A percentile compares a stretch with the other conserved stretches of the same genome.
Conservation (phyloP, 2,329 filamentous ascomycete species). For the Tolypocladium tundrense region DNA sequence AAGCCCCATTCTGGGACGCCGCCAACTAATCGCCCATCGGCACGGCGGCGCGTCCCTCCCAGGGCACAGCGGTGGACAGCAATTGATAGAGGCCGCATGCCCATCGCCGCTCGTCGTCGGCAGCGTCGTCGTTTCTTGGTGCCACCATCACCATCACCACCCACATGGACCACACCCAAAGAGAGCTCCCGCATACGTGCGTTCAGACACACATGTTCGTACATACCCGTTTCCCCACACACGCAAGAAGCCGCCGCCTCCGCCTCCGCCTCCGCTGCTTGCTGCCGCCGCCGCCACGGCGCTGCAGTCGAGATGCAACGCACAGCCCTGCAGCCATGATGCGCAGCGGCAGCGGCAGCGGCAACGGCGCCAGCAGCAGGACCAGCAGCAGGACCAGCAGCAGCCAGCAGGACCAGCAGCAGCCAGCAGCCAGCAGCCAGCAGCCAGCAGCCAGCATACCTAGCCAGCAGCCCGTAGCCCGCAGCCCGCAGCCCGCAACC, state of each 20-base stretch:
- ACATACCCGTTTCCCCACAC: neutral
- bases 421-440: neutral
- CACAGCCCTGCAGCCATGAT: conserved; percentile 4
- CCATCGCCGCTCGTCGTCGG: neutral
- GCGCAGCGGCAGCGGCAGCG: neutral
- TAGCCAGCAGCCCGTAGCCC: too few species aligned
- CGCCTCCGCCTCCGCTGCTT: neutral
- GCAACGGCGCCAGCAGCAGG: neutral
- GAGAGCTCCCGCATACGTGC: neutral
- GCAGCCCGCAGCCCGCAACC: neutral
- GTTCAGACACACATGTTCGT: neutral
- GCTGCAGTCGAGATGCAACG: neutral
- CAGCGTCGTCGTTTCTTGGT: neutral
- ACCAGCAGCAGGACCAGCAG: neutral
- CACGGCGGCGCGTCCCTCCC: neutral
- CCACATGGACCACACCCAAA: neutral
- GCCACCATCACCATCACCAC: neutral
- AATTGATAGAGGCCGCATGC: neutral
- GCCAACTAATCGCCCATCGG: neutral
- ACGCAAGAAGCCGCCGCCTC: neutral
- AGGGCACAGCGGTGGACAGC: neutral
- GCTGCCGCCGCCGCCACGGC: neutral
- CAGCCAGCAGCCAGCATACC: too few species aligned
- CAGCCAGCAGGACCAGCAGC: neutral
- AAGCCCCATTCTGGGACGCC: neutral